Percentiles rank a stretch among this genome's conserved stretches.
phyloP scores from a whole-genome alignment of 2,329 filamentous ascomycete species.

The Colletotrichum tabaci region DNA sequence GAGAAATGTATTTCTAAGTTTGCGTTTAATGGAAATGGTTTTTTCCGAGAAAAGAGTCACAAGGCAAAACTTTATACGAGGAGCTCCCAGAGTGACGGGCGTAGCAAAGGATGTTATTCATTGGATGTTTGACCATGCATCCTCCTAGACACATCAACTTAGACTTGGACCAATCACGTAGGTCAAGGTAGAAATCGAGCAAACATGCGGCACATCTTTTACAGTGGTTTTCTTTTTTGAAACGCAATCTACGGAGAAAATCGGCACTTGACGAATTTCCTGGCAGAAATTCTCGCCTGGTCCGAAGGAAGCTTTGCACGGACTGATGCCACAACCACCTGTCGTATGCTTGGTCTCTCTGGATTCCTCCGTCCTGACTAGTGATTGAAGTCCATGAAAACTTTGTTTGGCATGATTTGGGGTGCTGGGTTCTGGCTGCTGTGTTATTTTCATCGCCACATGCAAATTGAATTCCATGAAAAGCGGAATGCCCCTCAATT shows the following conservation, averaged over 20 bases:
- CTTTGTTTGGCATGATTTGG: not conserved
- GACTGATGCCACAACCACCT: not conserved
- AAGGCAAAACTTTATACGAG: no score
- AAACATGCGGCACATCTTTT: not conserved
- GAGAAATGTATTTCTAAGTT: no score
- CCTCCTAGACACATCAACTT: not conserved
- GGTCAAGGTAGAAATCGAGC: constrained; percentile 9
- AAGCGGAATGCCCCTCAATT: not conserved
- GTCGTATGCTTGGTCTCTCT: not conserved
- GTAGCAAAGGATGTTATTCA: no score
- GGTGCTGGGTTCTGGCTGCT: not conserved
- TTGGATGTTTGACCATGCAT: not conserved
- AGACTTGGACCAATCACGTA: not conserved
- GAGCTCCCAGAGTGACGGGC: no score
- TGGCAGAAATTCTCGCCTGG: no score
- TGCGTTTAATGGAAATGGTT: no score
- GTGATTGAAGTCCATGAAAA: not conserved
- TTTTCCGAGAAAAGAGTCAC: no score
- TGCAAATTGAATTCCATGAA: not conserved
- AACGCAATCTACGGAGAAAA: not conserved
- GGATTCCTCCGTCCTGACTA: constrained; percentile 6
- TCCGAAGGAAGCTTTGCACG: not conserved
- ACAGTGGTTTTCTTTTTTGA: no score
- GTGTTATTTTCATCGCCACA: not conserved
- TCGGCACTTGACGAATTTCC: not conserved